phyloP scores from a whole-genome alignment of 2,329 filamentous ascomycete genomes.

The Pseudopyrenochaeta lycopersici region DNA sequence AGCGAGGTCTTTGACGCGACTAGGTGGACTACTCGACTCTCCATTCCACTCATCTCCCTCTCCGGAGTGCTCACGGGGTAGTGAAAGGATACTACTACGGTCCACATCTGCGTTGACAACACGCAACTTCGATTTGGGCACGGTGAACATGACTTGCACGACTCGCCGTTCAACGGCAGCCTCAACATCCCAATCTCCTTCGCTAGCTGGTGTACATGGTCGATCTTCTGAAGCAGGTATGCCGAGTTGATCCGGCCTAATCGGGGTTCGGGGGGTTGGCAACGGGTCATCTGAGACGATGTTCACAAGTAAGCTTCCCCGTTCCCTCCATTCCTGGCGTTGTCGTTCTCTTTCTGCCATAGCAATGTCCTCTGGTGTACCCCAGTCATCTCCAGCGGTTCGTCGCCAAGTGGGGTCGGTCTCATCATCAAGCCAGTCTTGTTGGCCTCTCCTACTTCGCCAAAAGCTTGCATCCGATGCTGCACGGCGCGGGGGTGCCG shows the following conservation, averaged over 20 bases:
- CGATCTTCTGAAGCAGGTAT: constrained; percentile 20
- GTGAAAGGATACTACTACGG: constrained; percentile 34
- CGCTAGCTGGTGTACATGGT: constrained; percentile 45
- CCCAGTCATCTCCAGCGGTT: constrained; percentile 49
- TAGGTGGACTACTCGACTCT: constrained; percentile 15
- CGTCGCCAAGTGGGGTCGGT: constrained; percentile 39
- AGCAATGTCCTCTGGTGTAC: constrained; percentile 42
- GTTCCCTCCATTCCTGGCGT: constrained; percentile 41
- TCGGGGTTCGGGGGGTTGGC: constrained; percentile 39
- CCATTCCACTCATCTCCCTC: constrained; percentile 14
- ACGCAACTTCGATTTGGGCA: constrained; percentile 82
- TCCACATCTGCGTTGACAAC: constrained; percentile 76
- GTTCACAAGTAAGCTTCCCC: constrained; percentile 40
- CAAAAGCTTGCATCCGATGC: constrained; percentile 56
- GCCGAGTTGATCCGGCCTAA: constrained; percentile 32
- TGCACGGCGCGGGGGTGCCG: constrained; percentile 50
- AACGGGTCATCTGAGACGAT: constrained; percentile 36
- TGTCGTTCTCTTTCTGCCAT: constrained; percentile 41
- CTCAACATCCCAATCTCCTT: constrained; percentile 62
- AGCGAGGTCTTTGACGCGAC: constrained; percentile 40
- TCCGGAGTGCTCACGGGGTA: constrained; percentile 26
- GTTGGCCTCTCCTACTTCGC: constrained; percentile 52
- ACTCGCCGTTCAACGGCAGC: constrained; percentile 56
- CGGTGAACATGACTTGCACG: constrained; percentile 82
- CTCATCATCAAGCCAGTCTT: constrained; percentile 53